Conservation (phyloP, 805 yeast species). For the Osmozyma mogii region DNA sequence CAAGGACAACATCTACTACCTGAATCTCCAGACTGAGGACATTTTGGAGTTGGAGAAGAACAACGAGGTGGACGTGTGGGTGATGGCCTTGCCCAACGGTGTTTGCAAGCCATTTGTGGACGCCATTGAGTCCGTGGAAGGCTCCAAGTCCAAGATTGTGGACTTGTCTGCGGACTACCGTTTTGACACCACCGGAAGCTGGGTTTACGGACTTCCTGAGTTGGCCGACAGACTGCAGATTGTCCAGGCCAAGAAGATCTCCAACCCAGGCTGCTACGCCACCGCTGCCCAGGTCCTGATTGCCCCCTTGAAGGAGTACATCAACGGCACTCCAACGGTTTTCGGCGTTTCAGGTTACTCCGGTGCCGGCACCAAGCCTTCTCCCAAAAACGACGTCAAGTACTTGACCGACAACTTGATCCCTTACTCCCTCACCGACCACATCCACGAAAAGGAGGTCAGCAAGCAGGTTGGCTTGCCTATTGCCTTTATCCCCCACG, state of each 20-base stretch:
- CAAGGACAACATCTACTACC: conserved; percentile 71
- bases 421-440: conserved; percentile 94
- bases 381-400: conserved; percentile 84
- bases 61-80: conserved; percentile 89
- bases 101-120: conserved; percentile 86
- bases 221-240: conserved; percentile 61
- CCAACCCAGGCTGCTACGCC: conserved; percentile 99
- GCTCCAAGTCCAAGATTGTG: conserved; percentile 69
- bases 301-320: conserved; percentile 70
- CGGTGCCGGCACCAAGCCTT: conserved; percentile 99
- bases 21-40: conserved; percentile 82
- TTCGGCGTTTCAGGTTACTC: conserved; percentile 98
- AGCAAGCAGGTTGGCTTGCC: conserved; percentile 68
- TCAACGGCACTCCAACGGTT: conserved; percentile 68
- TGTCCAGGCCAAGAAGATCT: conserved; percentile 66
- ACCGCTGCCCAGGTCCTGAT: conserved; percentile 94
- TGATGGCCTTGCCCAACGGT: conserved; percentile 98
- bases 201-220: conserved; percentile 97
- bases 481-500: conserved; percentile 93
- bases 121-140: conserved; percentile 60
- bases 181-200: conserved; percentile 78
- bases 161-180: conserved; percentile 96
- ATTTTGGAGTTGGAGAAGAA: conserved; percentile 68
- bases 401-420: conserved; percentile 74
- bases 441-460: conserved; percentile 92